Base-by-base conservation (phyloP, 352 stramenopile species). In the Labyrinthula sp. region DNA sequence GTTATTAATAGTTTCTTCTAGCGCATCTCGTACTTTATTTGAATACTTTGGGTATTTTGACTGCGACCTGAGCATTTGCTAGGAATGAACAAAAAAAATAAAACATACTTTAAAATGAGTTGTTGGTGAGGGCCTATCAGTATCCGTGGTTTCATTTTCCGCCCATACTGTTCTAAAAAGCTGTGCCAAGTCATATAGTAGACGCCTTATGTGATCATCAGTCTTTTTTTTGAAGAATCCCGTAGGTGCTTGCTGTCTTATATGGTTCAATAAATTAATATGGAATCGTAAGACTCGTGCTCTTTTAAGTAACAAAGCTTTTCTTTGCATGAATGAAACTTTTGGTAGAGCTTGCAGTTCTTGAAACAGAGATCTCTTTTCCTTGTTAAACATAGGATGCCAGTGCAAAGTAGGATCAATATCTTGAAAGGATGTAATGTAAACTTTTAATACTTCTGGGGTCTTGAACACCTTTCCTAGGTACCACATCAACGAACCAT, bases 401-500 rank as follows among this genome's bases (percentile, higher is more conserved):
- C 59, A 63, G 31, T 90, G 87, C 40, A 78, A 73, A 47, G 88
- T 67, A 5, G 43, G 28, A 14, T 48, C 9, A 8, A 70, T 69
- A 41, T 92, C 73, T 85, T 85, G 96, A 65, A 98, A 98, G 4
- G 76, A 92, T 3, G 84, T 85, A 34, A 96, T 82, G 62, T 95
- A 96, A 12, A 96, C 84, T 21, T 85, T 72, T 59, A 92, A 81
- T 38, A 98, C 89, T 62, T 98, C 89, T 0, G 87, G 86, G 6
- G 80, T 94, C 55, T 86, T 87, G 48, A 98, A 31, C 10, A 49
- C 33, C 59, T 95, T 95, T 47, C 87, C 85, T 43, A 98, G 70
- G n/a, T 71, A 90, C 89, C 89, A 97, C 68, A 98, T 91, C 18
- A 96, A 64, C 0, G 87, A 86, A 27, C 87, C 89, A 64, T 96